Conservation (phyloP, 2,329 filamentous ascomycete species). For the Pseudopithomyces maydicus region DNA sequence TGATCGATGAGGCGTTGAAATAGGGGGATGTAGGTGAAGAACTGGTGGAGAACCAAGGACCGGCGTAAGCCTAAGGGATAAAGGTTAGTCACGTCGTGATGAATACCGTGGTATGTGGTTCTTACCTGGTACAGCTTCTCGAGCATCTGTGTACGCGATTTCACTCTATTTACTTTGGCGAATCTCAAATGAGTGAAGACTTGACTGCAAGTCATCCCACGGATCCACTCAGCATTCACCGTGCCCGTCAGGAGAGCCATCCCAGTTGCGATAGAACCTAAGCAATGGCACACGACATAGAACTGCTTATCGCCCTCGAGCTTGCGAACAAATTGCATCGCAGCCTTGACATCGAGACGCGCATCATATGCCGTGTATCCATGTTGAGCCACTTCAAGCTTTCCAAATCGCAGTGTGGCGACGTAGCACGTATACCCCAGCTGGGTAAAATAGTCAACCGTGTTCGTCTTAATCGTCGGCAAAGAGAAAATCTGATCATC, state of each 20-base stretch:
- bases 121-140: no score
- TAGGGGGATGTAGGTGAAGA: conserved; percentile 6
- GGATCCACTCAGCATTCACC: conserved; percentile 62
- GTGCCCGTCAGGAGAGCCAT: conserved; percentile 66
- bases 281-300: conserved; percentile 67
- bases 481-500: no score
- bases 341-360: conserved; percentile 63
- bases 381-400: conserved; percentile 54
- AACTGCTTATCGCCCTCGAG: conserved; percentile 42
- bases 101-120: no score
- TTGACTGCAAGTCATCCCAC: conserved; percentile 63
- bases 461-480: no score
- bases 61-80: no score
- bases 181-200: conserved; percentile 69
- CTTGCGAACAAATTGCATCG: conserved; percentile 58
- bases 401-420: no score
- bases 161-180: conserved; percentile 61
- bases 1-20: conserved; percentile 44
- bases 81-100: no score
- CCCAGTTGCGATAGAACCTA: conserved; percentile 65
- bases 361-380: conserved; percentile 65
- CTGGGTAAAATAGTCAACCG: no score
- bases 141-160: conserved; percentile 38
- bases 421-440: no score
- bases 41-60: neutral